Evolutionary conservation across 1,284 basidiomycete species (phyloP).

Genomic region (Ustilago esculenta): DNA sequence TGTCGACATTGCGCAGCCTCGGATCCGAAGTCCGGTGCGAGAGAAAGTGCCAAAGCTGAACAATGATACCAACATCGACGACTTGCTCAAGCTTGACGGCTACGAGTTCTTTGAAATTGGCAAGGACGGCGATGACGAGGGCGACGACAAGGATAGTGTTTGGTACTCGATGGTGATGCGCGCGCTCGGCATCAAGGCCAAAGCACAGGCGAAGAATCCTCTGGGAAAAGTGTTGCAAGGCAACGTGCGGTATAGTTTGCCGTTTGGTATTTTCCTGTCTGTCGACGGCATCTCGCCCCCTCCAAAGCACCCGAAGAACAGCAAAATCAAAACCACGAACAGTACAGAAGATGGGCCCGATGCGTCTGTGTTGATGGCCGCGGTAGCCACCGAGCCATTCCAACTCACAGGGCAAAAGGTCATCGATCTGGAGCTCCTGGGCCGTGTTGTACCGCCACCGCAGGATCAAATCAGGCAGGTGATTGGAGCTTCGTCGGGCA

Average conservation of each 20-base stretch:
- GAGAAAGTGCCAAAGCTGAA: conserved; percentile 50
- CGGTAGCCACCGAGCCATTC: conserved; percentile 57
- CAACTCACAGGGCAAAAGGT: conserved; percentile 52
- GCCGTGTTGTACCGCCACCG: conserved; percentile 56
- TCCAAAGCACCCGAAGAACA: conserved; percentile 28
- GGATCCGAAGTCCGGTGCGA: conserved; percentile 43
- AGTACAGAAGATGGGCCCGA: conserved; percentile 4
- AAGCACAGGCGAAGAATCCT: conserved; percentile 55
- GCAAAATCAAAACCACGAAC: conserved; percentile 1
- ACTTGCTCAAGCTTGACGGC: conserved; percentile 51
- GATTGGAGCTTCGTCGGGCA: neutral
- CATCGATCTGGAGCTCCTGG: conserved; percentile 44
- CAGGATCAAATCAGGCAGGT: conserved; percentile 12
- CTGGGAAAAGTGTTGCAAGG: conserved; percentile 55
- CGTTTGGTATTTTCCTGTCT: conserved; percentile 58
- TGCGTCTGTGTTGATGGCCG: conserved; percentile 55
- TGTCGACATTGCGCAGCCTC: conserved; percentile 45
- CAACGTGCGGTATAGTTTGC: conserved; percentile 55
- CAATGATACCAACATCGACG: conserved; percentile 43
- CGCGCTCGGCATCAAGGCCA: conserved; percentile 58
- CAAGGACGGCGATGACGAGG: conserved; percentile 17
- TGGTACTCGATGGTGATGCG: conserved; percentile 27
- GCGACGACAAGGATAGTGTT: conserved; percentile 6
- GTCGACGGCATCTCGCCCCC: conserved; percentile 22
- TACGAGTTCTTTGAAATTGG: conserved; percentile 64